Evolutionary conservation across 805 yeast genomes (phyloP).

Genomic region (Candida chauliodis): DNA sequence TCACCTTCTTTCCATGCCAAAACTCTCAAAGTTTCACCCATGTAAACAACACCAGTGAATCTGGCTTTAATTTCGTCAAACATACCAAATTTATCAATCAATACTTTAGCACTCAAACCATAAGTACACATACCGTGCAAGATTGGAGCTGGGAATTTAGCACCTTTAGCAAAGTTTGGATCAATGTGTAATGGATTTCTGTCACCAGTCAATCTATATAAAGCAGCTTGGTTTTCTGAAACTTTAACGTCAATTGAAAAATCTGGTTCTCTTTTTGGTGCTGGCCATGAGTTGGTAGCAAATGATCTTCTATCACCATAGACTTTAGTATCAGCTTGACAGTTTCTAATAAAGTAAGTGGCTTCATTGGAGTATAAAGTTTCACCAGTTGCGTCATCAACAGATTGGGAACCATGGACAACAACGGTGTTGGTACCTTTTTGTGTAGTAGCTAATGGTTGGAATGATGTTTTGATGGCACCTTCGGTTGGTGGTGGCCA

Average conservation of each 20-base stretch:
- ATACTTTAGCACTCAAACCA: constrained; percentile 75
- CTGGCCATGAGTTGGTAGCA: constrained; percentile 58
- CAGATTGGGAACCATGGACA: constrained; percentile 68
- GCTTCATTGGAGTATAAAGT: constrained; percentile 75
- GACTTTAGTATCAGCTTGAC: constrained; percentile 50
- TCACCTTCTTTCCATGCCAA: constrained; percentile 82
- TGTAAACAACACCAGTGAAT: constrained; percentile 88
- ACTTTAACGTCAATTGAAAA: constrained; percentile 58
- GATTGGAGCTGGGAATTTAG: constrained; percentile 81
- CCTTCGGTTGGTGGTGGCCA: constrained; percentile 79
- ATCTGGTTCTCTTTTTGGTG: constrained; percentile 66
- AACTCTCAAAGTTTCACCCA: constrained; percentile 84
- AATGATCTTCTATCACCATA: constrained; percentile 52
- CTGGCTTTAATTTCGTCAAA: constrained; percentile 85
- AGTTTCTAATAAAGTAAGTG: constrained; percentile 78
- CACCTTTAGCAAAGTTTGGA: constrained; percentile 84
- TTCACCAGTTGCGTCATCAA: constrained; percentile 67
- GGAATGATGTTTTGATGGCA: constrained; percentile 53
- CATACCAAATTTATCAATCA: constrained; percentile 76
- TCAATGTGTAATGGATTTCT: constrained; percentile 94
- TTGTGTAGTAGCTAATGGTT: constrained; percentile 72
- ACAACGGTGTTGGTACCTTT: constrained; percentile 84
- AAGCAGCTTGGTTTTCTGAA: constrained; percentile 72
- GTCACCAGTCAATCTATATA: constrained; percentile 91
- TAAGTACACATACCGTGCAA: constrained; percentile 88